Percentiles rank a stretch among this genome's conserved stretches.
These are phyloP conservation scores for Hericium alpestre DNA, from an alignment of 768 basidiomycete species.

Conservation along the genomic window DNA sequence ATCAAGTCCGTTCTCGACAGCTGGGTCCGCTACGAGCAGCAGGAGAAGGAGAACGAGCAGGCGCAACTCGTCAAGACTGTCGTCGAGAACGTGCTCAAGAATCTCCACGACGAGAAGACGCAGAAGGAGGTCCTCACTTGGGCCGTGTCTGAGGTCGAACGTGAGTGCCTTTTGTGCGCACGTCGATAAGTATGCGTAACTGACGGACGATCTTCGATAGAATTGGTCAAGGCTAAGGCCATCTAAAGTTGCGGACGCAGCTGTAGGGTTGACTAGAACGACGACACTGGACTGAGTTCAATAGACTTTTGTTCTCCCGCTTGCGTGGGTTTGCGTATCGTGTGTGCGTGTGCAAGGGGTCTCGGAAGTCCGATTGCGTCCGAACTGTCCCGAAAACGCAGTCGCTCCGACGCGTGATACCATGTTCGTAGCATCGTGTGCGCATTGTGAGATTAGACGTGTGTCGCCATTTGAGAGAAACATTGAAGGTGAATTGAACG, in stretches of 20 bases:
- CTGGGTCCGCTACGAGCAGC: slow-evolving; percentile 97
- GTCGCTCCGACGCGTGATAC: no score
- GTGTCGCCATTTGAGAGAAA: no score
- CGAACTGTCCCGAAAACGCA: not conserved
- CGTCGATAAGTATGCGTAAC: no score
- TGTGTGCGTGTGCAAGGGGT: not conserved
- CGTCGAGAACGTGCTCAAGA: slow-evolving; percentile 78
- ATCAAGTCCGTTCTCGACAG: slow-evolving; percentile 92
- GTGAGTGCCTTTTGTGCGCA: slow-evolving; percentile 42
- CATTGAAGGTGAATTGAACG: no score
- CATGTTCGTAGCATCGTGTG: no score
- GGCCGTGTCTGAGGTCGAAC: slow-evolving; percentile 85
- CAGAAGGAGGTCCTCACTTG: slow-evolving; percentile 73
- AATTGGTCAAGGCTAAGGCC: slow-evolving; percentile 84
- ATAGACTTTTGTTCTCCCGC: slow-evolving; percentile 4
- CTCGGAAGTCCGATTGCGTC: not conserved
- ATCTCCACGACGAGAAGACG: slow-evolving; percentile 77
- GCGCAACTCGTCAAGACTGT: slow-evolving; percentile 79
- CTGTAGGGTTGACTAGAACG: slow-evolving; percentile 1
- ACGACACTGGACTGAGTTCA: slow-evolving; percentile 7
- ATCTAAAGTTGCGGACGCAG: slow-evolving; percentile 40
- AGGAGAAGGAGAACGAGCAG: slow-evolving; percentile 94
- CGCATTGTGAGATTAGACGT: no score
- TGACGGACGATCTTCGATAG: slow-evolving; percentile 27
- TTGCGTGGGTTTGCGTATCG: not conserved